Percentiles rank a stretch among this genome's conserved stretches.
Conservation (phyloP, 129 eudicot species). For the Saussurea involucrata region DNA sequence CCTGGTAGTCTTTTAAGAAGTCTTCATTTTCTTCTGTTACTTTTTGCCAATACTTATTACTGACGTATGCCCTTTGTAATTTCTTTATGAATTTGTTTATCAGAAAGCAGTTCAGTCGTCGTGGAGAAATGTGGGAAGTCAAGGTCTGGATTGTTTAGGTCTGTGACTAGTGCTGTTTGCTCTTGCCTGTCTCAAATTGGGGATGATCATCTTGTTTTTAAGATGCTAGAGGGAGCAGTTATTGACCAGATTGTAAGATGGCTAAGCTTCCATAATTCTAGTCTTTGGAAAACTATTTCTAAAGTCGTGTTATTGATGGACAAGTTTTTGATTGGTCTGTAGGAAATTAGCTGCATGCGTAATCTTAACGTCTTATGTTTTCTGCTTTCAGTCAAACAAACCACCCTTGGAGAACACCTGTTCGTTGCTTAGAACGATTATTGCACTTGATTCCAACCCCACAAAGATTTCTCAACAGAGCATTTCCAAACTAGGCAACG, state of each 20-base stretch:
- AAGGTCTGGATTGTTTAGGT: constrained; percentile 40
- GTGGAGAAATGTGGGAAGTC: constrained; percentile 32
- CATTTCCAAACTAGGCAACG: constrained; percentile 41
- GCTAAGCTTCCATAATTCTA: not conserved
- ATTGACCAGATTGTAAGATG: constrained; percentile 64
- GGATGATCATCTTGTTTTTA: constrained; percentile 54
- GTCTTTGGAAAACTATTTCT: not conserved
- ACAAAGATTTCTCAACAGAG: constrained; percentile 58
- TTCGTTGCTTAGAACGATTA: constrained; percentile 71
- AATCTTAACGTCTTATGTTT: not conserved
- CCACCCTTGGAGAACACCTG: constrained; percentile 62
- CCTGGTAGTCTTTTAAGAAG: constrained; percentile 39
- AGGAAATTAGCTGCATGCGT: not conserved
- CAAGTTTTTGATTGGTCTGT: not conserved
- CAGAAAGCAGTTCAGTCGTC: constrained; percentile 39
- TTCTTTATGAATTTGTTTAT: constrained; percentile 21
- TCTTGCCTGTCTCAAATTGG: constrained; percentile 78
- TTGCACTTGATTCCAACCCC: constrained; percentile 59
- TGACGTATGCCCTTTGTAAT: not conserved
- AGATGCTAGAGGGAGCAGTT: constrained; percentile 69
- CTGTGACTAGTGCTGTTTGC: constrained; percentile 55
- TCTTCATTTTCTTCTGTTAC: not conserved
- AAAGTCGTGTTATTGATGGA: not conserved
- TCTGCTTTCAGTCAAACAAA: constrained; percentile 39
- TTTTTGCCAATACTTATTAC: not conserved